Evolutionary conservation across 2,329 filamentous ascomycete genomes (phyloP).

Genomic region (Bipolaris oryzae): DNA sequence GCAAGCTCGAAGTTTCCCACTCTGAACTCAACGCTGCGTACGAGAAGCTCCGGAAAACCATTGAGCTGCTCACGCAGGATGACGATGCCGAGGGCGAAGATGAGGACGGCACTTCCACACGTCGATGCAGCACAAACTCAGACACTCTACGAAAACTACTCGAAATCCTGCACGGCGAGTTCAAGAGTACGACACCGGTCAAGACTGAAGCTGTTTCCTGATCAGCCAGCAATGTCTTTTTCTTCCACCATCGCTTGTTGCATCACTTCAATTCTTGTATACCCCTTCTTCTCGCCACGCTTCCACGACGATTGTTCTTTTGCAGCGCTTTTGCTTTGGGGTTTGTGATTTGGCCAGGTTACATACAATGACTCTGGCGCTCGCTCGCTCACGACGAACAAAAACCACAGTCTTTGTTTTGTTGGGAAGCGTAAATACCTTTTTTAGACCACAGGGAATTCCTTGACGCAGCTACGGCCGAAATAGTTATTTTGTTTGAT

Average conservation of each 20-base stretch:
- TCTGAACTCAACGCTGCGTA: conserved; percentile 48
- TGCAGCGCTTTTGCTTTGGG: conserved; percentile 14
- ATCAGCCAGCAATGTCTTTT: neutral
- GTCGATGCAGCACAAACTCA: conserved; percentile 37
- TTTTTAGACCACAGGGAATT: neutral
- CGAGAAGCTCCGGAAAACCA: conserved; percentile 50
- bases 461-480: conserved; percentile 8
- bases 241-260: neutral
- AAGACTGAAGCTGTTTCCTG: conserved; percentile 28
- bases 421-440: neutral
- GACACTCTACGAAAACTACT: conserved; percentile 48
- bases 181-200: conserved; percentile 32
- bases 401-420: neutral
- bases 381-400: neutral
- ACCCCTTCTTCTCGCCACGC: conserved; percentile 15
- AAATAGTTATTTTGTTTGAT: neutral
- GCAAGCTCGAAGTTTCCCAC: conserved; percentile 62
- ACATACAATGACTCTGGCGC: neutral
- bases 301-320: conserved; percentile 11
- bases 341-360: conserved; percentile 16
- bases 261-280: conserved; percentile 18
- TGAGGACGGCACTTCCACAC: conserved; percentile 27
- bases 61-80: conserved; percentile 46
- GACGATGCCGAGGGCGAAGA: conserved; percentile 42
- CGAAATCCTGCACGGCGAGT: conserved; percentile 48